Evolutionary conservation across 768 basidiomycete genomes (phyloP).

Genomic region (Psilocybe cyanescens): DNA sequence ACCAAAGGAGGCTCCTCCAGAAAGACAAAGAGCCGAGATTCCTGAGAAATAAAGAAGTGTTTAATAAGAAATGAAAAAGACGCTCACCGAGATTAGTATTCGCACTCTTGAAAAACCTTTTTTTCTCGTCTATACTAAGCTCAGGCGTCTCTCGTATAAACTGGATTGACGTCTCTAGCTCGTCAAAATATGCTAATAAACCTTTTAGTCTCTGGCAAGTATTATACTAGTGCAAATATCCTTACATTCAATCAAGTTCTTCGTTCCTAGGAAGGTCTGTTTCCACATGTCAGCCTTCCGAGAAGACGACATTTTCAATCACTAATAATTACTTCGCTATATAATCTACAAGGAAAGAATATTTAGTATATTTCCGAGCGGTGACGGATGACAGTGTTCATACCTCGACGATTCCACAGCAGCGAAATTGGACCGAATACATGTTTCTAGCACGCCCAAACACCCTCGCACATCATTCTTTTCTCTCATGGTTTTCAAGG

Average conservation of each 20-base stretch:
- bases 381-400: neutral
- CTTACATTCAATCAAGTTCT: conserved; percentile 85
- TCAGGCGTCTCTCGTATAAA: conserved; percentile 77
- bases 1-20: conserved; percentile 95
- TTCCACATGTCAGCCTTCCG: conserved; percentile 4
- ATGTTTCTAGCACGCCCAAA: conserved; percentile 89
- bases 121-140: conserved; percentile 86
- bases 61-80: neutral
- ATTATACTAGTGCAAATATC: neutral
- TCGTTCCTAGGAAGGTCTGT: conserved; percentile 92
- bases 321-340: conserved; percentile 79
- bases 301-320: conserved; percentile 5
- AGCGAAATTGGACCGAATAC: conserved; percentile 90
- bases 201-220: conserved; percentile 5
- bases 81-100: conserved; percentile 81
- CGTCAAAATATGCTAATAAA: conserved; percentile 71
- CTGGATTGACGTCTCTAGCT: conserved; percentile 76
- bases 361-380: neutral
- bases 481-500: conserved; percentile 70
- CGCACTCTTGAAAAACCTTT: conserved; percentile 86
- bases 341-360: conserved; percentile 58
- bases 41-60: conserved; percentile 28
- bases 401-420: conserved; percentile 86
- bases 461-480: conserved; percentile 84
- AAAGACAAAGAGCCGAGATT: conserved; percentile 89